Base-by-base conservation (phyloP, 1,284 basidiomycete genomes). In the Trichosporon inkin region DNA sequence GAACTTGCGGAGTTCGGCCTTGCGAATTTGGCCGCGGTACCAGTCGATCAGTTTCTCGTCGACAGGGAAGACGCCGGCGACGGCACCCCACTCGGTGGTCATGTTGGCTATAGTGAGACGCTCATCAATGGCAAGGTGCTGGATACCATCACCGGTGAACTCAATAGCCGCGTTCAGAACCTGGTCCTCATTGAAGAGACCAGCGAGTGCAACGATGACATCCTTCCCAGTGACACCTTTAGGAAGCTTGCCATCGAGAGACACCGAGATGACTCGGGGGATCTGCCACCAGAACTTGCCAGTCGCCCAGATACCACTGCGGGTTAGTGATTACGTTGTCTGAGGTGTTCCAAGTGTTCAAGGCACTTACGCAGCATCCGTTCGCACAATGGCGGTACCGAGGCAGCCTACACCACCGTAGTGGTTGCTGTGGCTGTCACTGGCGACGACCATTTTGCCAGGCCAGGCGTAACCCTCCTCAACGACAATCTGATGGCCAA, bases 281-380 rank as follows among this genome's bases (percentile, higher is more conserved):
- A 99, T 89, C 81, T 99, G 95, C 96, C 95, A 99, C 95, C 95
- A 99, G 4, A 96, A 99, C 79, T 92, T 92, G 41, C 95, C 92
- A 0, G 96, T 99, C 2, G 96, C 93, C 95, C 95, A 99, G 17
- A 99, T 86, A 2, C 95, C 94, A 71, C 65, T 78, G 63, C 2
- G 16, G 14, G 58, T 38, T 14, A 59, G 44, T 24, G 13, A 19
- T 14, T n/a, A n/a, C n/a, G n/a, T n/a, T 34, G 20, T 35, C n/a
- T 19, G n/a, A n/a, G n/a, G n/a, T 40, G 17, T 17, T 10, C 17
- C 24, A 53, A 20, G 10, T 3, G 2, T n/a, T 10, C n/a, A 16
- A 19, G 8, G 4, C 3, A 71, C 69, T 73, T 58, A 79, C 68
- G 77, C 76, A 35, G 77, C 77, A 56, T 79, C 77, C 2, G 90